Percentiles rank a stretch among this genome's conserved stretches.
Evolutionary conservation across 2,329 filamentous ascomycete genomes (phyloP).

Genomic region (Cytospora chrysosperma): DNA sequence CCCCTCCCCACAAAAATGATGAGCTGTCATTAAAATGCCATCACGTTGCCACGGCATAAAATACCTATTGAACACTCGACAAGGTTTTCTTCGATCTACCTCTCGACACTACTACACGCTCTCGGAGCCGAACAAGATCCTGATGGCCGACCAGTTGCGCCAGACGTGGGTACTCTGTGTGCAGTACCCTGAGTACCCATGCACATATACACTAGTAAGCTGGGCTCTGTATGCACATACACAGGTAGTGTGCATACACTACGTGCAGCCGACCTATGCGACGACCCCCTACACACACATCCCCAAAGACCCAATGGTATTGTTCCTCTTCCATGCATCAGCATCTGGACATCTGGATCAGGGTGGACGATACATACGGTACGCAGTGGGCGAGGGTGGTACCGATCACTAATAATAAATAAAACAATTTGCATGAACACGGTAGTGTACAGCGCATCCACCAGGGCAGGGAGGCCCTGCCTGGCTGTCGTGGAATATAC

Average conservation of each 20-base stretch:
- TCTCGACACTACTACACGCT: neutral
- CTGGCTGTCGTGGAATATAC: neutral
- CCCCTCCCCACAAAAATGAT: constrained; percentile 7
- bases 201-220: neutral
- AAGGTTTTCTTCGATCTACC: neutral
- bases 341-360: constrained; percentile 2
- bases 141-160: constrained; percentile 15
- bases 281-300: no score
- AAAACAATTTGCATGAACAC: neutral
- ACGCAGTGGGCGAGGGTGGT: neutral
- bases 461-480: neutral
- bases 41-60: no score
- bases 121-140: constrained; percentile 19
- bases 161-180: constrained; percentile 4
- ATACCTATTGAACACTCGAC: no score
- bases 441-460: neutral
- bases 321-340: neutral
- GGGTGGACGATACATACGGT: neutral
- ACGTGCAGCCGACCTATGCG: neutral
- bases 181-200: neutral
- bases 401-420: neutral
- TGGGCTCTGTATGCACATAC: neutral
- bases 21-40: neutral
- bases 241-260: neutral
- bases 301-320: no score